phyloP scores from a whole-genome alignment of 129 eudicot genomes.

The Gnaphalium uliginosum region DNA sequence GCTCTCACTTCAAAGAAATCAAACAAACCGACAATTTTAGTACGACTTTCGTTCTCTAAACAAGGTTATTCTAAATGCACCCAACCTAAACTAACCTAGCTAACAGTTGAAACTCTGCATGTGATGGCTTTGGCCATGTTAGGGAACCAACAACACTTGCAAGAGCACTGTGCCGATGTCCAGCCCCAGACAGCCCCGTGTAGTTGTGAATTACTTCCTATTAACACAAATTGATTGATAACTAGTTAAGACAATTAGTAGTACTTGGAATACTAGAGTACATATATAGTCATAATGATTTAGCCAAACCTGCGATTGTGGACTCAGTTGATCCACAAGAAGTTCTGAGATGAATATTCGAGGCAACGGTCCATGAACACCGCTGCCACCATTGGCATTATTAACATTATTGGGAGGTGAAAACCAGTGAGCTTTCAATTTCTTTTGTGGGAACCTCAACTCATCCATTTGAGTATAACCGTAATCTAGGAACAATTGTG shows the following conservation, averaged over 20 bases:
- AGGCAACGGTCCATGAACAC: slow-evolving; percentile 85
- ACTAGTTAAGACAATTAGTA: background rate
- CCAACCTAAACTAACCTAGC: slow-evolving; percentile 53
- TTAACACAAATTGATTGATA: background rate
- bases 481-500: slow-evolving; percentile 59
- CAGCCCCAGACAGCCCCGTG: slow-evolving; percentile 56
- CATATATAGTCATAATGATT: background rate
- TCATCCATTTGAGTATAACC: slow-evolving; percentile 81
- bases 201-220: slow-evolving; percentile 79
- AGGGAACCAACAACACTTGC: slow-evolving; percentile 80
- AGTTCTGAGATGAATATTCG: slow-evolving; percentile 92
- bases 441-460: slow-evolving; percentile 83
- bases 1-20: slow-evolving; percentile 65
- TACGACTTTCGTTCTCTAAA: background rate
- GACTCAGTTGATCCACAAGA: slow-evolving; percentile 81
- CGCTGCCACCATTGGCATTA: slow-evolving; percentile 35
- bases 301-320: slow-evolving; percentile 68
- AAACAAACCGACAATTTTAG: background rate
- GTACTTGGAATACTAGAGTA: background rate
- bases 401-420: slow-evolving; percentile 60
- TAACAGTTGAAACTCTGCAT: slow-evolving; percentile 68
- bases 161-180: slow-evolving; percentile 63
- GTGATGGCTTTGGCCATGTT: slow-evolving; percentile 85
- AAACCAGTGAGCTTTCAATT: slow-evolving; percentile 89
- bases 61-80: background rate